Evolutionary conservation across 2,329 filamentous ascomycete species (phyloP).

Genomic region (Dendrostoma leiphaemia): DNA sequence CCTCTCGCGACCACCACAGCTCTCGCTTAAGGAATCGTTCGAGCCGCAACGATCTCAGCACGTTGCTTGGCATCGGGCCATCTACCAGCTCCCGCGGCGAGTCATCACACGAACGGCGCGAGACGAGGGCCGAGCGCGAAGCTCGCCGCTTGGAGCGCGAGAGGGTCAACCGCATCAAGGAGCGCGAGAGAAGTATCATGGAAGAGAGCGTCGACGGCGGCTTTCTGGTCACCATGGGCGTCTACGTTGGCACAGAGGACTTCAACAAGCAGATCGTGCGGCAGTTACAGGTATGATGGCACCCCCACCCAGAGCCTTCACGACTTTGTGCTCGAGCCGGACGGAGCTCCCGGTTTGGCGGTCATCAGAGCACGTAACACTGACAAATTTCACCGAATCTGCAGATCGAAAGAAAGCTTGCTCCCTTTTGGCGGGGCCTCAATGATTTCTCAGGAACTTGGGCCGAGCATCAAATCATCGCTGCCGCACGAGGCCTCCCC

Average conservation of each 20-base stretch:
- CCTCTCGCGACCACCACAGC: constrained; percentile 20
- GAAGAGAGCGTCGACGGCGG: constrained; percentile 95
- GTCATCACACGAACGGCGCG: constrained; percentile 62
- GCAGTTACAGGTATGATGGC: constrained; percentile 72
- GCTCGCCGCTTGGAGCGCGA: constrained; percentile 83
- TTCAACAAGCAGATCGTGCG: constrained; percentile 87
- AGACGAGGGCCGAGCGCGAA: constrained; percentile 90
- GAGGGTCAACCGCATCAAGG: constrained; percentile 69
- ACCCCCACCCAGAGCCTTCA: not conserved
- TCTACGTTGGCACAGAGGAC: constrained; percentile 89
- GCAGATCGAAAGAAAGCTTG: constrained; percentile 87
- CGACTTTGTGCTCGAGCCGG: not conserved
- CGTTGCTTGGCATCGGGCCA: constrained; percentile 42
- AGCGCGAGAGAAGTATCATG: constrained; percentile 84
- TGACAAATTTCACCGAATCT: not conserved
- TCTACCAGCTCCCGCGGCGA: constrained; percentile 37
- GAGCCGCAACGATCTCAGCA: constrained; percentile 45
- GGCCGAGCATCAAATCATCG: constrained; percentile 94
- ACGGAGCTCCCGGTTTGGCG: not conserved
- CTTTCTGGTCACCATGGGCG: constrained; percentile 88
- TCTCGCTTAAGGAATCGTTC: constrained; percentile 29
- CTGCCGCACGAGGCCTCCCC: constrained; percentile 78
- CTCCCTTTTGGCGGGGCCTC: constrained; percentile 93
- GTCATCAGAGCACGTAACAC: not conserved
- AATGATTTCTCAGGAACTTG: constrained; percentile 86